These are phyloP conservation scores for Dentipellis fragilis DNA, from an alignment of 768 basidiomycete genomes.

Conservation along the genomic window DNA sequence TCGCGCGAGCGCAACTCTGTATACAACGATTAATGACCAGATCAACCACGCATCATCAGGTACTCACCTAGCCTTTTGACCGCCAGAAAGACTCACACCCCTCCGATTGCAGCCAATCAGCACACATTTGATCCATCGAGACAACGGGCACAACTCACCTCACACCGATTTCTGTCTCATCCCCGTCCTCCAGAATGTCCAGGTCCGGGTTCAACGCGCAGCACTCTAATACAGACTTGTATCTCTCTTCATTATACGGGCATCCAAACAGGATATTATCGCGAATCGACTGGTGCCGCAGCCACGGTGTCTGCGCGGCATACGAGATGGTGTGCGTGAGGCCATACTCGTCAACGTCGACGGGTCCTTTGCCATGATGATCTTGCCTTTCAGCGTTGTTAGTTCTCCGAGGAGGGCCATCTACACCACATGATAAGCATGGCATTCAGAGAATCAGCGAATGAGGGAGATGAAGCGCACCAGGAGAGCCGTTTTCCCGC, in stretches of 20 bases:
- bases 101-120: slow-evolving; percentile 19
- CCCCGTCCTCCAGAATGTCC: slow-evolving; percentile 79
- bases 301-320: slow-evolving; percentile 40
- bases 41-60: too few species aligned
- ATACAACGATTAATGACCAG: background rate
- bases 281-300: slow-evolving; percentile 38
- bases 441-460: background rate
- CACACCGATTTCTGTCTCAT: slow-evolving; percentile 74
- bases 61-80: slow-evolving; percentile 65
- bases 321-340: slow-evolving; percentile 40
- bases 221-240: slow-evolving; percentile 64
- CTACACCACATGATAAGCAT: slow-evolving; percentile 20
- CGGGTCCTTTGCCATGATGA: slow-evolving; percentile 59
- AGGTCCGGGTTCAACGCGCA: slow-evolving; percentile 81
- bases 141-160: slow-evolving; percentile 24
- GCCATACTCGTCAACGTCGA: slow-evolving; percentile 53
- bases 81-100: slow-evolving; percentile 70
- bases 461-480: slow-evolving; percentile 26
- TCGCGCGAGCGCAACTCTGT: slow-evolving; percentile 72
- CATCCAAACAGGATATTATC: slow-evolving; percentile 53
- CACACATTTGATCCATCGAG: background rate
- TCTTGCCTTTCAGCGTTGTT: slow-evolving; percentile 42
- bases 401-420: slow-evolving; percentile 69
- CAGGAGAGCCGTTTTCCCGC: slow-evolving; percentile 74
- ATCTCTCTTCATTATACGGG: slow-evolving; percentile 55